A percentile compares a stretch with the other conserved stretches of the same genome.
These are phyloP conservation scores for Sicyos baderoa DNA, from an alignment of 306 rosid species.

Conservation along the genomic window DNA sequence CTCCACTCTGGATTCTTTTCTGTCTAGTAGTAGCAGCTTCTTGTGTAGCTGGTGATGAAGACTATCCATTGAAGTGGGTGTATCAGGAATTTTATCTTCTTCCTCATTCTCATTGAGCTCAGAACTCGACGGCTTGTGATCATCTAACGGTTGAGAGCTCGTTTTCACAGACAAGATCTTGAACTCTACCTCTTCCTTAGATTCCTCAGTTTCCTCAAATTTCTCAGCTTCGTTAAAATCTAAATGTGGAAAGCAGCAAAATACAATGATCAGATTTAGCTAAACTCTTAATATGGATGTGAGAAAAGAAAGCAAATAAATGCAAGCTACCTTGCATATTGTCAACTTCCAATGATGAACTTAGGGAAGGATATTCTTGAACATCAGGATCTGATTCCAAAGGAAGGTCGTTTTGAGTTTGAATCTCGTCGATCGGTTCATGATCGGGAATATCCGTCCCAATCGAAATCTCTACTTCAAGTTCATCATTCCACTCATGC, in stretches of 20 bases:
- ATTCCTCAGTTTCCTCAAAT: constrained; percentile 9
- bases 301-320: constrained; percentile 12
- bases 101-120: constrained; percentile 45
- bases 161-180: constrained; percentile 41
- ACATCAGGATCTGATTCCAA: constrained; percentile 16
- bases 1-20: constrained; percentile 65
- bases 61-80: constrained; percentile 63
- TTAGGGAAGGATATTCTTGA: constrained; percentile 49
- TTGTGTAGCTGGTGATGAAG: constrained; percentile 47
- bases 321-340: constrained; percentile 39
- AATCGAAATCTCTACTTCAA: constrained; percentile 62
- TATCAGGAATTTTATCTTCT: constrained; percentile 68
- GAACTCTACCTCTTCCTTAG: constrained; percentile 43
- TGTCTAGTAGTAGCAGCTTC: constrained; percentile 50
- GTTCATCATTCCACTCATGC: constrained; percentile 42
- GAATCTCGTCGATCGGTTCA: constrained; percentile 49
- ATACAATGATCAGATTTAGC: background rate
- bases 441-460: constrained; percentile 91
- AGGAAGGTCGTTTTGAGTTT: constrained; percentile 34
- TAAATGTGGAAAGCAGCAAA: constrained; percentile 19
- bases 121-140: constrained; percentile 26
- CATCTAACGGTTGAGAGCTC: constrained; percentile 26
- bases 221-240: constrained; percentile 20
- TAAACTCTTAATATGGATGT: background rate
- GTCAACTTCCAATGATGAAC: constrained; percentile 28